Conservation (phyloP, 345 rosid genomes). For the Lepidium didymum region DNA sequence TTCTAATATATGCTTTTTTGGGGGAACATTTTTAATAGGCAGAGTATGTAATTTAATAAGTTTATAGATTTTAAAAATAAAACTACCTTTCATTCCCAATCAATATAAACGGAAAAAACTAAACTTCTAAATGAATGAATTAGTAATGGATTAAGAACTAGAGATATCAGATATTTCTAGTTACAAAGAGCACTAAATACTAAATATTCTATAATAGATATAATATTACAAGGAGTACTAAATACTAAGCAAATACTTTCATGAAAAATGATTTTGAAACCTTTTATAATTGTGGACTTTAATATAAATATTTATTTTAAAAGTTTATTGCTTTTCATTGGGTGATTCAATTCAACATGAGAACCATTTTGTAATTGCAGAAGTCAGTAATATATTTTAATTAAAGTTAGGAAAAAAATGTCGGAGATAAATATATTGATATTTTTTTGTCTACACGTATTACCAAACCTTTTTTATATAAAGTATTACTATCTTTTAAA, state of each 20-base stretch:
- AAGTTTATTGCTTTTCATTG: background rate
- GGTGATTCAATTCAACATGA: no score
- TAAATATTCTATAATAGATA: background rate
- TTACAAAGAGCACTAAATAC: background rate
- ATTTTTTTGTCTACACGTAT: background rate
- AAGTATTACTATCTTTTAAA: background rate
- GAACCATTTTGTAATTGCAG: background rate
- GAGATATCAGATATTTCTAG: slow-evolving; percentile 8
- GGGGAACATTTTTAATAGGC: slow-evolving; percentile 1
- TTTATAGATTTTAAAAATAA: background rate
- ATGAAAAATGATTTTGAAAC: background rate
- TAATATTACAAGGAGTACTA: background rate
- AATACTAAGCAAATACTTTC: background rate
- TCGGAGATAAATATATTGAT: background rate
- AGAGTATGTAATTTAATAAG: slow-evolving; percentile 6
- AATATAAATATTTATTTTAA: background rate
- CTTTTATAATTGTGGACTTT: background rate
- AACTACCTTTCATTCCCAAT: background rate
- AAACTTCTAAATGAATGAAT: background rate
- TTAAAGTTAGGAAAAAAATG: no score
- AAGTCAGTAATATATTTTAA: background rate
- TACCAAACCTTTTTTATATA: no score
- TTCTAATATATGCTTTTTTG: background rate
- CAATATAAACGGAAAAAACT: background rate
- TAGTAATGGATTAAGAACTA: background rate